phyloP scores from a whole-genome alignment of 1,139 yeast genomes.

The Taphrina betulina region DNA sequence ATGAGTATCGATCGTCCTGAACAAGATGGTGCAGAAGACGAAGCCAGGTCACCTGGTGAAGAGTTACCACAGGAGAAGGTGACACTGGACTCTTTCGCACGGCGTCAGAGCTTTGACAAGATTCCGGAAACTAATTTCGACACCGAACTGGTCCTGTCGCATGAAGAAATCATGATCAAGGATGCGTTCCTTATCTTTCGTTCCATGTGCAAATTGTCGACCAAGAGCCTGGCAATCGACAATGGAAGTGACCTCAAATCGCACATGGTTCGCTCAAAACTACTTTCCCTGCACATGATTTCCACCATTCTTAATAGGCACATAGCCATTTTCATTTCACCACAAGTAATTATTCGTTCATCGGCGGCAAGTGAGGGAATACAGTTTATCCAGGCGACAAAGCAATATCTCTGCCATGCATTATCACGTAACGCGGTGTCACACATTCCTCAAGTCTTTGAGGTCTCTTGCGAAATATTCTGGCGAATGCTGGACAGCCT shows the following conservation, averaged over 20 bases:
- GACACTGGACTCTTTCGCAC: conserved; percentile 40
- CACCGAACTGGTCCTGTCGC: conserved; percentile 46
- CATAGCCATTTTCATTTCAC: conserved; percentile 72
- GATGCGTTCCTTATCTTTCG: conserved; percentile 92
- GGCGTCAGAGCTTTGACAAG: conserved; percentile 39
- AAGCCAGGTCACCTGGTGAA: conserved; percentile 2
- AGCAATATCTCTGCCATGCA: conserved; percentile 79
- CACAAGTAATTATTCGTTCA: conserved; percentile 60
- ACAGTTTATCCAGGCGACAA: conserved; percentile 71
- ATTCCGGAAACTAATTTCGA: conserved; percentile 36
- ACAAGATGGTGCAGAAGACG: neutral
- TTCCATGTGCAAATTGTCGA: conserved; percentile 90
- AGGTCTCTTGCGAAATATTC: conserved; percentile 85
- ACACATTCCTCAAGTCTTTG: conserved; percentile 87
- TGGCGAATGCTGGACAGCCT: conserved; percentile 83
- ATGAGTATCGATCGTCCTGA: neutral
- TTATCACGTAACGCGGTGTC: conserved; percentile 92
- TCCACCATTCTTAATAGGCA: conserved; percentile 84
- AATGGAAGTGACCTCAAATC: conserved; percentile 73
- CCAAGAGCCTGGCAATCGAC: conserved; percentile 64
- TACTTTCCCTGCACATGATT: conserved; percentile 80
- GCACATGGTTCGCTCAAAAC: conserved; percentile 86
- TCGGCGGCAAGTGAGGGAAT: conserved; percentile 60
- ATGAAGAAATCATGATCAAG: conserved; percentile 68
- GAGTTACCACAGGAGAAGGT: conserved; percentile 39